These are phyloP conservation scores for Phytophthora cryptogea DNA, from an alignment of 352 stramenopile species.

Conservation along the genomic window DNA sequence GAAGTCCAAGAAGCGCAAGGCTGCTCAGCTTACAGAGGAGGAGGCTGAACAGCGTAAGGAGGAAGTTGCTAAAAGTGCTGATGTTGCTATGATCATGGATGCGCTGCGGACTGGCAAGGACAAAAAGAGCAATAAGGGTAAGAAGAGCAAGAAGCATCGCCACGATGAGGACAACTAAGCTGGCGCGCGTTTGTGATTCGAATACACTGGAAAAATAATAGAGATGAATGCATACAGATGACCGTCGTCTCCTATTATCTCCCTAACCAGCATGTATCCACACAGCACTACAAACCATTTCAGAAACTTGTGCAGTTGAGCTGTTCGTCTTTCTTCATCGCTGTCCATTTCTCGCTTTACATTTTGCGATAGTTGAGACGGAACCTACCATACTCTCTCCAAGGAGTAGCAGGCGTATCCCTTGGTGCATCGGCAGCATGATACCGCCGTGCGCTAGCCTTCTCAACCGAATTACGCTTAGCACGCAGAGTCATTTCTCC, in stretches of 20 bases:
- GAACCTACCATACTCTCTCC: constrained; percentile 42
- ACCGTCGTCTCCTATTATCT: background rate
- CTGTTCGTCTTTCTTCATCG: too few relatives aligned
- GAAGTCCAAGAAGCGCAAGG: constrained; percentile 57
- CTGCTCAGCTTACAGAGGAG: constrained; percentile 21
- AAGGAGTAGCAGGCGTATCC: constrained; percentile 13
- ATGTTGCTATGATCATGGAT: constrained; percentile 75
- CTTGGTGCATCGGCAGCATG: constrained; percentile 11
- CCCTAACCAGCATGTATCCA: background rate
- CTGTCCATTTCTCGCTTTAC: constrained; percentile 1
- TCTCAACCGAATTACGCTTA: constrained; percentile 48
- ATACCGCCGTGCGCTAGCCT: constrained; percentile 21
- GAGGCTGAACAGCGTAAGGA: constrained; percentile 39
- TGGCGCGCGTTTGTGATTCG: constrained; percentile 4
- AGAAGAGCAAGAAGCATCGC: constrained; percentile 52
- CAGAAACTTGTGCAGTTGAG: too few relatives aligned
- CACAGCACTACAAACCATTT: background rate
- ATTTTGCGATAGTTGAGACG: constrained; percentile 40
- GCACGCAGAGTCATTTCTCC: constrained; percentile 52
- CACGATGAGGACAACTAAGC: constrained; percentile 29
- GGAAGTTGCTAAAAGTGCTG: constrained; percentile 43
- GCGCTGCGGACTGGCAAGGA: constrained; percentile 48
- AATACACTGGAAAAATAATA: constrained; percentile 21
- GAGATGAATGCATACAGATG: constrained; percentile 8
- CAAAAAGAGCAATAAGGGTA: constrained; percentile 52